Conservation (phyloP, 1,139 yeast genomes). For the Wickerhamiella infanticola region DNA sequence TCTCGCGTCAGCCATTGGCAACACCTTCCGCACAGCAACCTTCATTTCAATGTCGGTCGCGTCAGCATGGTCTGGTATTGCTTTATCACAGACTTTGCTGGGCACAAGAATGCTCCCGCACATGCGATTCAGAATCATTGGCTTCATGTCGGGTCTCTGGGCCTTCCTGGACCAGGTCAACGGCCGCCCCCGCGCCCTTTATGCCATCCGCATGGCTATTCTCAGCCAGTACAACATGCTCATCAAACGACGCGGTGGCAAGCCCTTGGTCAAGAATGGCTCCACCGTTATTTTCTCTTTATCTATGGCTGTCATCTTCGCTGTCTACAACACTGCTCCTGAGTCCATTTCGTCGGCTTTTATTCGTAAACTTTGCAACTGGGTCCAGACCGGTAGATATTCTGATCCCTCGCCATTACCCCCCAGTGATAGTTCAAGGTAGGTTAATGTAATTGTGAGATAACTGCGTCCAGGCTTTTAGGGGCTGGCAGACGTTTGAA, state of each 20-base stretch:
- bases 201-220: conserved; percentile 24
- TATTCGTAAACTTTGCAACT: conserved; percentile 21
- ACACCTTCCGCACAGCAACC: conserved; percentile 18
- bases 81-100: conserved; percentile 22
- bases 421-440: not conserved
- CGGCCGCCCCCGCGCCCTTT: conserved; percentile 25
- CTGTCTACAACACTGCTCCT: conserved; percentile 23
- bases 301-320: conserved; percentile 23
- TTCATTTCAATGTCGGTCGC: conserved; percentile 26
- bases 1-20: not conserved
- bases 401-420: conserved; percentile 15
- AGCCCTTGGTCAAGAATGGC: conserved; percentile 19
- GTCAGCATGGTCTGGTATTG: conserved; percentile 29
- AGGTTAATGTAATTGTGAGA: not conserved
- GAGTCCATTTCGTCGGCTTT: conserved; percentile 22
- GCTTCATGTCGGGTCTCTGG: conserved; percentile 29
- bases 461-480: conserved; percentile 7
- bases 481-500: conserved; percentile 17
- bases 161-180: conserved; percentile 24
- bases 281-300: conserved; percentile 23
- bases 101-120: conserved; percentile 21
- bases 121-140: conserved; percentile 25
- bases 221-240: conserved; percentile 25
- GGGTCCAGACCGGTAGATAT: conserved; percentile 22
- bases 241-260: conserved; percentile 15